Conservation (phyloP, 257 asterid genomes). For the Primulina huaijiensis region DNA sequence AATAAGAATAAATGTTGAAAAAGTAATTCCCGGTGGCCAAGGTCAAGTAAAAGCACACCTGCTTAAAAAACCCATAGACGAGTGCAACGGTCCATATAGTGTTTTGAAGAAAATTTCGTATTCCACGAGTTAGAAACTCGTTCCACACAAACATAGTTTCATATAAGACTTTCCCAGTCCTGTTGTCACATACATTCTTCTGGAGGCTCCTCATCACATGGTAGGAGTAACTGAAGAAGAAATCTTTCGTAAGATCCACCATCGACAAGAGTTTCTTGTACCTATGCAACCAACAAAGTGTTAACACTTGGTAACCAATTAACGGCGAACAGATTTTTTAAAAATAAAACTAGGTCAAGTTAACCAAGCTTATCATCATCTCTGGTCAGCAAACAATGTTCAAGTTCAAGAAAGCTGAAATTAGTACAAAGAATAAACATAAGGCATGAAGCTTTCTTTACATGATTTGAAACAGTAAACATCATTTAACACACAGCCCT, state of each 20-base stretch:
- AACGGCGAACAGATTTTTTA: conserved; percentile 12
- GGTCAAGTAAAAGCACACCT: conserved; percentile 48
- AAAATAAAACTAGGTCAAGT: conserved; percentile 6
- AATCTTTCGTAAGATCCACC: conserved; percentile 98
- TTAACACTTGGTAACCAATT: conserved; percentile 19
- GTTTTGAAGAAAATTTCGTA: conserved; percentile 75
- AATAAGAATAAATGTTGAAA: conserved; percentile 2
- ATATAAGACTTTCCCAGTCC: conserved; percentile 58
- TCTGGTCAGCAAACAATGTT: conserved; percentile 5
- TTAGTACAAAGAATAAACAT: conserved; percentile 7
- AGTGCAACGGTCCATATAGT: conserved; percentile 92
- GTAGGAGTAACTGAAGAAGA: conserved; percentile 96
- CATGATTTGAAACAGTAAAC: conserved; percentile 16
- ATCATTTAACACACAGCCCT: neutral
- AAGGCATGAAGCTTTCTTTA: conserved; percentile 12
- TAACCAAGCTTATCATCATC: conserved; percentile 17
- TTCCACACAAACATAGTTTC: conserved; percentile 99
- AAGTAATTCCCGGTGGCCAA: conserved; percentile 17
- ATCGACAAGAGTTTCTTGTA: conserved; percentile 88
- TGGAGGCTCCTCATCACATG: conserved; percentile 94
- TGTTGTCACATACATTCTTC: conserved; percentile 59
- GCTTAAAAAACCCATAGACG: conserved; percentile 91
- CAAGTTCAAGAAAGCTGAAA: neutral
- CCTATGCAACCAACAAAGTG: conserved; percentile 41
- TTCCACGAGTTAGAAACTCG: conserved; percentile 88